phyloP scores from a whole-genome alignment of 2,329 filamentous ascomycete genomes.

The Albifimbria verrucaria region DNA sequence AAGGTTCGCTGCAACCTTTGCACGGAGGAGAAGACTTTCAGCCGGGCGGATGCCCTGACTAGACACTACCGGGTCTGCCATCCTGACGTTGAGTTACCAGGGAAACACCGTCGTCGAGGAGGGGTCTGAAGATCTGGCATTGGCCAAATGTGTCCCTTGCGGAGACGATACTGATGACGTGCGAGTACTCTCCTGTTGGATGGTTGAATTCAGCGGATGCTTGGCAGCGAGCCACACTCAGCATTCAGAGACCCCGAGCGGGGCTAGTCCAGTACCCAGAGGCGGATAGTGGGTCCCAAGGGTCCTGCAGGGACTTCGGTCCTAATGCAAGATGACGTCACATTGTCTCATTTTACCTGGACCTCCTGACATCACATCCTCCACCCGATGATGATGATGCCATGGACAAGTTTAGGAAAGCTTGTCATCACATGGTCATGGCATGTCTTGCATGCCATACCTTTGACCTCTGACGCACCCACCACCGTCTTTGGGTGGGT shows the following conservation, averaged over 20 bases:
- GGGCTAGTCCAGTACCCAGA: not conserved
- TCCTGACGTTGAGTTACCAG: constrained; percentile 80
- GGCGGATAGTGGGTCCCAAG: constrained; percentile 21
- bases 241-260: not conserved
- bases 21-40: constrained; percentile 96
- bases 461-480: constrained; percentile 4
- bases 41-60: constrained; percentile 88
- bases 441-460: not conserved
- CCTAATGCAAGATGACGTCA: constrained; percentile 7
- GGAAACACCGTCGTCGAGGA: constrained; percentile 46
- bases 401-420: constrained; percentile 7
- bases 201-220: constrained; percentile 12
- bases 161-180: not conserved
- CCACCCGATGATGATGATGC: constrained; percentile 16
- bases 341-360: constrained; percentile 6
- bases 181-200: not conserved
- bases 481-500: too few species aligned
- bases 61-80: constrained; percentile 93
- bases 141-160: not conserved
- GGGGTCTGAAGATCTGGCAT: constrained; percentile 15
- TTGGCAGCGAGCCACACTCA: constrained; percentile 10
- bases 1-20: constrained; percentile 93
- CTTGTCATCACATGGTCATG: constrained; percentile 2
- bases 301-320: constrained; percentile 27
- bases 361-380: constrained; percentile 24